Base-by-base conservation (phyloP, 352 stramenopile genomes). In the Phytophthora vignae region DNA sequence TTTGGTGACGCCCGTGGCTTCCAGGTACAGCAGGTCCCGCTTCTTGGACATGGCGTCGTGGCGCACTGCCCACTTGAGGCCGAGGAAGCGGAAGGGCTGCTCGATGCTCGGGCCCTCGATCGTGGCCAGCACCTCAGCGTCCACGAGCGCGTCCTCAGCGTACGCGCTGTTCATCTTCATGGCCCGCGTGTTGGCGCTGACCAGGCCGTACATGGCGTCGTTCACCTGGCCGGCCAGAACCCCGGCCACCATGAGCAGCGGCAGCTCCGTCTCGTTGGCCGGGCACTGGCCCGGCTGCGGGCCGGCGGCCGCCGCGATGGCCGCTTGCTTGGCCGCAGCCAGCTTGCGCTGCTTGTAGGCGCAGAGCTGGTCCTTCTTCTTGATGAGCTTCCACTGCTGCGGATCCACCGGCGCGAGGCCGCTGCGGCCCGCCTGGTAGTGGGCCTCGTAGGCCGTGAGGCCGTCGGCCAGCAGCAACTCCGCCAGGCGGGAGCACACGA, bases 121-220 rank as follows among this genome's bases (percentile, higher is more conserved):
- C 3, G 73, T 76, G 4, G 69, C 48, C 44, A 91, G 69, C 44
- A 91, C 78, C 14, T 79, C 67, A 0, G 78, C 79, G 60, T 90
- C 82, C 27, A 83, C 76, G n/a, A 87, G 31, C 0, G 68, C 53
- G 53, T 82, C 74, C 36, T 75, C 67, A 3, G 67, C 57, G 59
- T 88, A 90, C 4, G 82, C 79, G 14, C 74, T 80, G 22, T 88
- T 79, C 31, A 94, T 65, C 63, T 90, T 89, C 83, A 94, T 89
- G 14, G 74, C 73, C 5, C 78, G 64, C 22, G 86, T 84, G 25
- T 75, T 85, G 56, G 82, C 69, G 59, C 82, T 89, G 5, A 64
- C 62, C 14, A 91, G 66, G 0, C 86, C 86, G 53, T 84, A 91
- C 66, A 94, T 77, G 25, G 84, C 71, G 63, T 94, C 86, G 44